Evolutionary conservation across 768 basidiomycete species (phyloP).

Genomic region (Steccherinum ochraceum): DNA sequence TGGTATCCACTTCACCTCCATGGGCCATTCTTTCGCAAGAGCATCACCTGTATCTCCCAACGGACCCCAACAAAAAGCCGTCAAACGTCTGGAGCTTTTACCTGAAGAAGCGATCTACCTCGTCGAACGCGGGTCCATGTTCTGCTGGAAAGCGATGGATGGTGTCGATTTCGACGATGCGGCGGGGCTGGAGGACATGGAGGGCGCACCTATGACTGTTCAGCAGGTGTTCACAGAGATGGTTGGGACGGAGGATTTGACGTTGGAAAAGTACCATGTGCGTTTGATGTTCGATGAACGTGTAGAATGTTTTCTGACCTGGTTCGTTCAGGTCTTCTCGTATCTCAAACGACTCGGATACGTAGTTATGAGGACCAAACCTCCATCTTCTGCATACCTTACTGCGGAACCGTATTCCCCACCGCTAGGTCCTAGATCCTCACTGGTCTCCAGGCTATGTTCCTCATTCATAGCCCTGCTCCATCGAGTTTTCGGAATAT

Average conservation of each 20-base stretch:
- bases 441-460: conserved; percentile 28
- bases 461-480: conserved; percentile 26
- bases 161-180: conserved; percentile 12
- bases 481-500: conserved; percentile 21
- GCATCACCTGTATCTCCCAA: conserved; percentile 16
- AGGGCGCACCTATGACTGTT: conserved; percentile 78
- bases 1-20: conserved; percentile 75
- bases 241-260: conserved; percentile 72
- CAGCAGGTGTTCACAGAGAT: conserved; percentile 87
- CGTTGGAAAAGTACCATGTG: conserved; percentile 87
- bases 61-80: conserved; percentile 33
- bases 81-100: conserved; percentile 75
- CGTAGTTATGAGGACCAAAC: conserved; percentile 69
- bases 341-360: conserved; percentile 93
- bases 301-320: neutral
- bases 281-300: conserved; percentile 11
- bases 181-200: conserved; percentile 22
- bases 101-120: conserved; percentile 96
- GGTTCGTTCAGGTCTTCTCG: conserved; percentile 88
- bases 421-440: conserved; percentile 16
- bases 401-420: conserved; percentile 32
- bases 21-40: conserved; percentile 76
- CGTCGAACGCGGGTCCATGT: conserved; percentile 82
- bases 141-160: conserved; percentile 65
- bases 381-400: conserved; percentile 51